Percentiles rank a stretch among this genome's conserved stretches.
phyloP scores from a whole-genome alignment of 257 asterid species.

The Plantago major region DNA sequence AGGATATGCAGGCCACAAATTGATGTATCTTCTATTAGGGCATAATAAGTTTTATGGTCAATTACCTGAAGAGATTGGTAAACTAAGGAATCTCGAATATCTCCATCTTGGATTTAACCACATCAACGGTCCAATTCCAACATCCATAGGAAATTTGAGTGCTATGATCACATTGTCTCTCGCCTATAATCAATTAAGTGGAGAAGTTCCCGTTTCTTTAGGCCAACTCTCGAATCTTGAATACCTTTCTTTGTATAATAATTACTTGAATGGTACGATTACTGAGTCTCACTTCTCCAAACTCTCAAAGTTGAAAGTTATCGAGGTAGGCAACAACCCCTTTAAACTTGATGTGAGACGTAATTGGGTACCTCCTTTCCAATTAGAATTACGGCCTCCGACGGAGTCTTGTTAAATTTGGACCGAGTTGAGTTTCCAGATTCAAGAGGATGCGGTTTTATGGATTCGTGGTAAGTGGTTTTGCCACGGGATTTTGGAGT shows the following conservation, averaged over 20 bases:
- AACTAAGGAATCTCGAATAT: not conserved
- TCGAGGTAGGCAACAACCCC: not conserved
- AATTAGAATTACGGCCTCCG: not conserved
- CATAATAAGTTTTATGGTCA: not conserved
- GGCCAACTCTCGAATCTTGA: conserved; percentile 3
- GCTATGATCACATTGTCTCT: too few species aligned
- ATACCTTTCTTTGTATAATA: not conserved
- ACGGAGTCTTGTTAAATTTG: too few species aligned
- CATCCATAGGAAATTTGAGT: too few species aligned
- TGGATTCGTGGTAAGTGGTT: too few species aligned
- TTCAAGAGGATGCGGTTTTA: too few species aligned
- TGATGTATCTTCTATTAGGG: not conserved
- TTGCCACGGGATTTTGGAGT: too few species aligned
- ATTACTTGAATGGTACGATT: not conserved
- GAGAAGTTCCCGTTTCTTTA: not conserved
- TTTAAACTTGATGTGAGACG: not conserved
- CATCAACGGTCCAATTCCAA: too few species aligned
- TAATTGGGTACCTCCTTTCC: conserved; percentile 4
- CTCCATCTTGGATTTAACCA: not conserved
- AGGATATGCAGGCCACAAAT: not conserved
- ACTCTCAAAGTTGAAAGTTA: not conserved
- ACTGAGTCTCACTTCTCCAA: conserved; percentile 5
- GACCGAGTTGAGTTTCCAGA: too few species aligned
- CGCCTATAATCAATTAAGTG: not conserved
- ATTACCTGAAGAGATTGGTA: not conserved